Conservation (phyloP, 1,284 basidiomycete species). For the Irpex sp. region DNA sequence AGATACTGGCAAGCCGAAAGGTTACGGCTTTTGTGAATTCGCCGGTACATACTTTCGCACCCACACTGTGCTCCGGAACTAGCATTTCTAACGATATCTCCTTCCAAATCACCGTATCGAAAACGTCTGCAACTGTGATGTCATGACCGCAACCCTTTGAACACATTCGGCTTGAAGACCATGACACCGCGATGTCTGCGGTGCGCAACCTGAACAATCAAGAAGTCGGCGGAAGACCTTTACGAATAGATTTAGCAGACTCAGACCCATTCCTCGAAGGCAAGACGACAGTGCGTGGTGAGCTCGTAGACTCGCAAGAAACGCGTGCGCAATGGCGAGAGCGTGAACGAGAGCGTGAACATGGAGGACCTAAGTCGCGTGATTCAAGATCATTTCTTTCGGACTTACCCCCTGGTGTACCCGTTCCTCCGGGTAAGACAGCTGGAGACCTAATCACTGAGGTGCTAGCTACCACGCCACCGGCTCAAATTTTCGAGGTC, state of each 20-base stretch:
- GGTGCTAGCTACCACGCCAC: constrained; percentile 82
- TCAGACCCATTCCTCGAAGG: constrained; percentile 46
- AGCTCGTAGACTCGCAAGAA: constrained; percentile 58
- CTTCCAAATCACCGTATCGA: constrained; percentile 5
- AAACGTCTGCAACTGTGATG: too few relatives aligned
- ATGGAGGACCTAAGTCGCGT: constrained; percentile 27
- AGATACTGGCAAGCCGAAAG: constrained; percentile 93
- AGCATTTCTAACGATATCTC: background rate
- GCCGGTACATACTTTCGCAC: constrained; percentile 65
- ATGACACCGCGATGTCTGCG: constrained; percentile 83
- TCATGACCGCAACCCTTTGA: too few relatives aligned
- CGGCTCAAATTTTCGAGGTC: constrained; percentile 90
- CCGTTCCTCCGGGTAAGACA: constrained; percentile 71
- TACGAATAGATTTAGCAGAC: constrained; percentile 68
- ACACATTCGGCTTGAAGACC: constrained; percentile 52
- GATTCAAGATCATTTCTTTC: constrained; percentile 56
- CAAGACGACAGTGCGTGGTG: constrained; percentile 56
- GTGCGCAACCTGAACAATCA: constrained; percentile 77
- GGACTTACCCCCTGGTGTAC: constrained; percentile 75
- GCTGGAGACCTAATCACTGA: constrained; percentile 86
- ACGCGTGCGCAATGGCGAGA: constrained; percentile 55
- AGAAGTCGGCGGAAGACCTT: constrained; percentile 65
- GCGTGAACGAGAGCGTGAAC: constrained; percentile 36
- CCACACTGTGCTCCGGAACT: constrained; percentile 7
- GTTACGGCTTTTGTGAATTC: constrained; percentile 98